Conservation (phyloP, 2,329 filamentous ascomycete genomes). For the Cladosporium sp. region DNA sequence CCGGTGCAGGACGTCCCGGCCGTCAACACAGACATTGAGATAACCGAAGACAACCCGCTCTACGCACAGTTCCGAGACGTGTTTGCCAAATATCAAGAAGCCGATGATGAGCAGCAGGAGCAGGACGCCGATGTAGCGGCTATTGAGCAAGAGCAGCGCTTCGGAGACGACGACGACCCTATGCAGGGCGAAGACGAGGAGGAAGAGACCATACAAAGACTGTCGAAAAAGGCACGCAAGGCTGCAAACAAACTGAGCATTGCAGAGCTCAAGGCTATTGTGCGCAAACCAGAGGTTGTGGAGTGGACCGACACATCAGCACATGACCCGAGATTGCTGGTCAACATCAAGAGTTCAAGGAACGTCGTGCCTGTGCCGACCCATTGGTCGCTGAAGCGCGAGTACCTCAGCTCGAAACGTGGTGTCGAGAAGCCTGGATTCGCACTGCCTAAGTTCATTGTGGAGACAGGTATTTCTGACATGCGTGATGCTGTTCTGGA, state of each 20-base stretch:
- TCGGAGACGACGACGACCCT: slow-evolving; percentile 80
- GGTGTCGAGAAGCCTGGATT: slow-evolving; percentile 96
- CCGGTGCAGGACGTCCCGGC: slow-evolving; percentile 29
- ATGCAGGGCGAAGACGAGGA: slow-evolving; percentile 82
- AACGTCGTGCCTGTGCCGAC: slow-evolving; percentile 93
- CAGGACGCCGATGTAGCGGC: slow-evolving; percentile 35
- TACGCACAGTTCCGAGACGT: slow-evolving; percentile 83
- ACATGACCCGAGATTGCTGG: slow-evolving; percentile 80
- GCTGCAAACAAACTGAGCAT: slow-evolving; percentile 88
- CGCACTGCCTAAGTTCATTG: slow-evolving; percentile 90
- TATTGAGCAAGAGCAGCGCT: slow-evolving; percentile 78
- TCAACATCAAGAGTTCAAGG: slow-evolving; percentile 91
- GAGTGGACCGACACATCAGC: slow-evolving; percentile 97
- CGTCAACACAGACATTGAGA: slow-evolving; percentile 27
- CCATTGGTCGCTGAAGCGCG: slow-evolving; percentile 95
- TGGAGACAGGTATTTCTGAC: slow-evolving; percentile 94
- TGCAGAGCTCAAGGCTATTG: slow-evolving; percentile 90
- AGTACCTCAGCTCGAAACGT: slow-evolving; percentile 94
- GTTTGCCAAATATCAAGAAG: slow-evolving; percentile 74
- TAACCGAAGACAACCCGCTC: slow-evolving; percentile 60
- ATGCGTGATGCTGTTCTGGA: slow-evolving; percentile 97
- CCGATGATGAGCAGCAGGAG: slow-evolving; percentile 33
- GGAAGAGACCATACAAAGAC: slow-evolving; percentile 60
- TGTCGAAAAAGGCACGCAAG: slow-evolving; percentile 96
- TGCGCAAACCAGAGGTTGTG: slow-evolving; percentile 87